These are phyloP conservation scores for Auxenochlorella pyrenoidosa DNA, from an alignment of 139 green algal species.

Conservation along the genomic window DNA sequence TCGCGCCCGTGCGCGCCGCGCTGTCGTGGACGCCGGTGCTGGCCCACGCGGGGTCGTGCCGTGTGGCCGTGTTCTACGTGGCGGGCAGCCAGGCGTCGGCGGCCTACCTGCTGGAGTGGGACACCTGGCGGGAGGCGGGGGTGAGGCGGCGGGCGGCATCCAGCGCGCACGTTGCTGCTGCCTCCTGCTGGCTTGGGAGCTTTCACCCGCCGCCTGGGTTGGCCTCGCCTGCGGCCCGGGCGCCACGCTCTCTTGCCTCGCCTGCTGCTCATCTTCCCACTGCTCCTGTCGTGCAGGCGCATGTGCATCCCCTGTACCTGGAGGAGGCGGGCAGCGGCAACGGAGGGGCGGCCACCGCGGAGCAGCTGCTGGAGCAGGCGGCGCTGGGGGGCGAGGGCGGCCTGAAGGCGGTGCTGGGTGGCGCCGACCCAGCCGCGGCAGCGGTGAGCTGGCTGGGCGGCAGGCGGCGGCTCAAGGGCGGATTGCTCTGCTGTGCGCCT, in stretches of 20 bases:
- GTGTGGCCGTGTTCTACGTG: slow-evolving; percentile 55
- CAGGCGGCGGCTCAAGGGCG: background rate
- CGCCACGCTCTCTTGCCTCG: background rate
- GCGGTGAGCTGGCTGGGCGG: background rate
- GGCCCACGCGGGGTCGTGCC: slow-evolving; percentile 72
- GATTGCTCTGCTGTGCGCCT: too few relatives aligned
- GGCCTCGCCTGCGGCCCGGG: too few relatives aligned
- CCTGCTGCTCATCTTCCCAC: background rate
- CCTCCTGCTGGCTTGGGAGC: background rate
- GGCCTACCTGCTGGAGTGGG: slow-evolving; percentile 83
- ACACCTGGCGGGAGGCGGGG: slow-evolving; percentile 79
- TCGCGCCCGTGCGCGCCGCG: slow-evolving; percentile 68
- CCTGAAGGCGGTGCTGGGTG: slow-evolving; percentile 8
- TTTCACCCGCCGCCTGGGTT: too few relatives aligned
- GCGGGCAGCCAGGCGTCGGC: slow-evolving; percentile 50
- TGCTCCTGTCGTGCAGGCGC: background rate
- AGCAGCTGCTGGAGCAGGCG: slow-evolving; percentile 50
- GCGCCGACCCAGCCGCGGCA: background rate
- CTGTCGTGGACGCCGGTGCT: slow-evolving; percentile 81
- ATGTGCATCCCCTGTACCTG: slow-evolving; percentile 42
- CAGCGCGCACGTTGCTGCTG: too few relatives aligned
- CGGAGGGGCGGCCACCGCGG: background rate
- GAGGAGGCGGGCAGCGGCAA: slow-evolving; percentile 1
- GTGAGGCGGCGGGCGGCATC: slow-evolving; percentile 42
- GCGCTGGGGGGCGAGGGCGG: slow-evolving; percentile 39